phyloP scores from a whole-genome alignment of 2,329 filamentous ascomycete species.

The Curvularia spicifera region DNA sequence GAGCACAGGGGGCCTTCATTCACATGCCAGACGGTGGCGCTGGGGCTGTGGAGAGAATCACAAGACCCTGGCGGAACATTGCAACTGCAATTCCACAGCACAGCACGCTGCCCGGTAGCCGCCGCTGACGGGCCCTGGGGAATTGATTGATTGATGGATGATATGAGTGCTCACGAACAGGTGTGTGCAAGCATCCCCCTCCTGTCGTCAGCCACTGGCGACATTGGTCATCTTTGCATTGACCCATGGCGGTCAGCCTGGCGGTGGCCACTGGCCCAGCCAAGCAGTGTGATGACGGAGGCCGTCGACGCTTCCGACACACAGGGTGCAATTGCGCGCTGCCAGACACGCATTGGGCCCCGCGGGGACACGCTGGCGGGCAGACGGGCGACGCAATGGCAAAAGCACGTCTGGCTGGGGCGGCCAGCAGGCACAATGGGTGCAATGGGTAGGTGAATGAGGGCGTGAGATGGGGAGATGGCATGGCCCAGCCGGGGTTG shows the following conservation, averaged over 20 bases:
- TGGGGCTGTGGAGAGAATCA: slow-evolving; percentile 29
- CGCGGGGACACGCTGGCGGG: slow-evolving; percentile 29
- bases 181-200: slow-evolving; percentile 6
- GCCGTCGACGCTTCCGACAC: neutral
- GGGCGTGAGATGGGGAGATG: no score
- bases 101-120: slow-evolving; percentile 26
- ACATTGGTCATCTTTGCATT: slow-evolving; percentile 20
- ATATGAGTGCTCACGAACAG: neutral
- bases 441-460: no score
- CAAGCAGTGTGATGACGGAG: no score
- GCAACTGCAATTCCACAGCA: slow-evolving; percentile 26
- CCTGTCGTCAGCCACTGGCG: slow-evolving; percentile 15
- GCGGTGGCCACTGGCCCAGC: no score
- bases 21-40: slow-evolving; percentile 42
- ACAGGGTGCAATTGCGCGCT: slow-evolving; percentile 20
- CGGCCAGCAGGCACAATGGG: slow-evolving; percentile 19
- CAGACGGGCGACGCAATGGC: slow-evolving; percentile 31
- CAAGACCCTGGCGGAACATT: slow-evolving; percentile 33
- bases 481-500: slow-evolving; percentile 18
- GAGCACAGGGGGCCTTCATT: slow-evolving; percentile 28
- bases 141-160: neutral
- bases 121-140: slow-evolving; percentile 11
- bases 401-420: slow-evolving; percentile 18
- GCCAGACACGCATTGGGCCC: slow-evolving; percentile 22
- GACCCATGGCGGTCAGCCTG: slow-evolving; percentile 31